phyloP scores from a whole-genome alignment of 192 early-diverging fungal species.

The Chytriomyces sp. region DNA sequence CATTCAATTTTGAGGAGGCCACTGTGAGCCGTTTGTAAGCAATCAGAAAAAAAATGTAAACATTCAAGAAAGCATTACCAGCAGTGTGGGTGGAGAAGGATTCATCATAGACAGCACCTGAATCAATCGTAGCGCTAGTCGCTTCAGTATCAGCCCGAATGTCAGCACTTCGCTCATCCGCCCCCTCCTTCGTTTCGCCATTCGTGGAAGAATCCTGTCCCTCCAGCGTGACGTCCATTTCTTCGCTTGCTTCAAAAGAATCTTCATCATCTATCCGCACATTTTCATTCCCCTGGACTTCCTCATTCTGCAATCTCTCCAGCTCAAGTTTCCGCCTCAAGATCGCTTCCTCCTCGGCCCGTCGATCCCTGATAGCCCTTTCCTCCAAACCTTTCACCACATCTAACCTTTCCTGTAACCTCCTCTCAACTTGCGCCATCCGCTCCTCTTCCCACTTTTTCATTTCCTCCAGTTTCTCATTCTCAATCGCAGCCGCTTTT shows the following conservation, averaged over 20 bases:
- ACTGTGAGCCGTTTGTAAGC: no score
- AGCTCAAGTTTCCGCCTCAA: not conserved
- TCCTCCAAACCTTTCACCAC: not conserved
- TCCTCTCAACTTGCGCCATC: not conserved
- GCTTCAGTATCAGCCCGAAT: not conserved
- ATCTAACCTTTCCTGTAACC: constrained; percentile 4
- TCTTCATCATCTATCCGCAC: not conserved
- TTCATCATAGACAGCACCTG: not conserved
- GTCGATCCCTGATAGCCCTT: not conserved
- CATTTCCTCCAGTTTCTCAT: constrained; percentile 12
- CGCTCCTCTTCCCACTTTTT: not conserved
- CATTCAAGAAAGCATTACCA: not conserved
- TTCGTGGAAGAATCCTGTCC: not conserved
- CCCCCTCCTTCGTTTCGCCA: not conserved
- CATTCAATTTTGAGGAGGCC: no score
- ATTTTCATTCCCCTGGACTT: not conserved
- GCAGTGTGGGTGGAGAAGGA: not conserved
- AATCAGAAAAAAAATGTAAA: no score
- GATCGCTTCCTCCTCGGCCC: no score
- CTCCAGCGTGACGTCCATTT: not conserved
- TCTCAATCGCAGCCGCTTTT: not conserved
- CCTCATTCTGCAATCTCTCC: not conserved
- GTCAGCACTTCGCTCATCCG: not conserved
- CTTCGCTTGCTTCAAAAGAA: no score
- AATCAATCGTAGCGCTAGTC: no score